phyloP scores from a whole-genome alignment of 2,329 filamentous ascomycete species.

The Hypoxylon sp. region DNA sequence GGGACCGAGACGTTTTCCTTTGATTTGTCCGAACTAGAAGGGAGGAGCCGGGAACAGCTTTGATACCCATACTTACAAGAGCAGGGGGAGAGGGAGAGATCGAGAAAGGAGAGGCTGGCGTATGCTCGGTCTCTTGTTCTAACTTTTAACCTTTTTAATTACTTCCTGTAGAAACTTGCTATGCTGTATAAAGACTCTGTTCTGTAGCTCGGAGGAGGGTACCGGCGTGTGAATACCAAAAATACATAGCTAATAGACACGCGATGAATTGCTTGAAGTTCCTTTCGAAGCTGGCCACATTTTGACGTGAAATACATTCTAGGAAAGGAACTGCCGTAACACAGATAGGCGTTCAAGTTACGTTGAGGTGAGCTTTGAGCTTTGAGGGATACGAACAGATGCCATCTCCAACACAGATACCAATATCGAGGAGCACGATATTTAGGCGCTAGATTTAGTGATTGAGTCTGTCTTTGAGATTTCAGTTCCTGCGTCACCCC shows the following conservation, averaged over 20 bases:
- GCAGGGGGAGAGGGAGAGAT: no score
- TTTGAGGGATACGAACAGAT: no score
- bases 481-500: no score
- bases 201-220: conserved; percentile 4
- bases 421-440: no score
- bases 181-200: conserved; percentile 16
- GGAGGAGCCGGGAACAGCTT: conserved; percentile 18
- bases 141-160: neutral
- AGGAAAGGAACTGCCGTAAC: no score
- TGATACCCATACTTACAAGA: conserved; percentile 20
- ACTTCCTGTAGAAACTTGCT: conserved; percentile 1
- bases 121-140: conserved; percentile 10
- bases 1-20: conserved; percentile 3
- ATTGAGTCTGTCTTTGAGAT: no score
- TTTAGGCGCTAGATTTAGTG: no score
- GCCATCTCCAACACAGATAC: no score
- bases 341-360: no score
- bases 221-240: conserved; percentile 15
- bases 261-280: neutral
- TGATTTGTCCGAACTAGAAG: conserved; percentile 23
- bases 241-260: neutral
- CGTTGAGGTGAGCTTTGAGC: no score
- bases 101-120: no score
- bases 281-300: neutral
- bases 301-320: no score